Evolutionary conservation across 164 flowering plant species (phyloP), one percentile per base, ranked within the genome.

Genomic region (Vitis cinerea): DNA sequence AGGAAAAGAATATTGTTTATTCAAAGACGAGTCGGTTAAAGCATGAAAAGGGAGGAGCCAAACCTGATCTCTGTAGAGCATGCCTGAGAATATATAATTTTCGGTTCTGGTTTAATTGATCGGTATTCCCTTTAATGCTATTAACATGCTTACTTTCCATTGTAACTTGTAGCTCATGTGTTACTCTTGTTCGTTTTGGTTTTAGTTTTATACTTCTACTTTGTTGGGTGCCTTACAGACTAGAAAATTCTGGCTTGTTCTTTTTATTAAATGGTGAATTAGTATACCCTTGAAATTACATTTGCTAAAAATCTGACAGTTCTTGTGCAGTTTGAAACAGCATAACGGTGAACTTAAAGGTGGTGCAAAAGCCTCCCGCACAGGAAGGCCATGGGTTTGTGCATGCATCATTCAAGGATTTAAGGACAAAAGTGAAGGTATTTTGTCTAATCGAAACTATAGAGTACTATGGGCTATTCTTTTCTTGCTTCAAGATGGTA

Each of bases 321-420:
- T 13, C 50, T 55, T 78, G 44, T 78, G 79, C 73, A 93, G 98
- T 53, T 70, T 93, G 82, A 93, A 81, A 71, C 89, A 91, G 69
- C 97, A 93, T 76, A 90, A 93, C 64, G 97, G 98, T 10, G 92
- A 91, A 74, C 79, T 88, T 31, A 88, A 79, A 80, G 94, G 95
- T 47, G 97, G 98, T 72, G 97, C 98, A 58, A 93, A 93, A 79
- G 97, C 97, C 59, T 86, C 94, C 16, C 85, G 85, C 60, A 86
- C 86, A 27, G 97, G 98, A 79, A 82, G 95, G 78, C 98, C 97
- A 3, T 91, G 98, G 98, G 56, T 86, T 75, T 86, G 94, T 79
- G 97, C 93, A 1, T 93, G 97, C 83, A 66, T 88, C 29, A 72
- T 90, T 77, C 77, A 61, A 30, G 95, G 98, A 68, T 93, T 93